Evolutionary conservation across 2,329 filamentous ascomycete species (phyloP).

Genomic region (Penicillium sp.): DNA sequence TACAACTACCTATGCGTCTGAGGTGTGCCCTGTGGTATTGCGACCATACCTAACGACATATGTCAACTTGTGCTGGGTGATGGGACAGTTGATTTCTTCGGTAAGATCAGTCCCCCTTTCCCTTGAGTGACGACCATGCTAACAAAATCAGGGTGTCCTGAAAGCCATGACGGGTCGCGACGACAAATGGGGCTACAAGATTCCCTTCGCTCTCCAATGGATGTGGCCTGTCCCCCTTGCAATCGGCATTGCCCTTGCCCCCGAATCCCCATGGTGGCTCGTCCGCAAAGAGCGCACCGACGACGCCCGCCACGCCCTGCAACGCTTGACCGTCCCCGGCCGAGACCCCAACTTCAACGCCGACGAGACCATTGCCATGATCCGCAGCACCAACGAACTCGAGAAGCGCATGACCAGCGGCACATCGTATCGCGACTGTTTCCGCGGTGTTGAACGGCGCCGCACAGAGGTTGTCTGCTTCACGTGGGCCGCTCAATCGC

Average conservation of each 20-base stretch:
- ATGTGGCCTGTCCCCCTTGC: constrained; percentile 51
- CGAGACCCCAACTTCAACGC: constrained; percentile 68
- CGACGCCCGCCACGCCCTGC: constrained; percentile 43
- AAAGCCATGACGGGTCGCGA: constrained; percentile 22
- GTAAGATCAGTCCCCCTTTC: constrained; percentile 33
- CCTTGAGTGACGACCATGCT: background rate
- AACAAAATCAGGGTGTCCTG: constrained; percentile 6
- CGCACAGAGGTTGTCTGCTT: constrained; percentile 11
- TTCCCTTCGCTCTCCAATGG: constrained; percentile 53
- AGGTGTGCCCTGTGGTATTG: constrained; percentile 11
- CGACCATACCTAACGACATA: constrained; percentile 13
- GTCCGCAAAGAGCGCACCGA: constrained; percentile 44
- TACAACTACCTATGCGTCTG: constrained; percentile 10
- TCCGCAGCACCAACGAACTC: constrained; percentile 11
- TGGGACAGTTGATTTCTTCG: constrained; percentile 45
- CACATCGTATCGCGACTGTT: constrained; percentile 10
- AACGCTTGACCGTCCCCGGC: constrained; percentile 47
- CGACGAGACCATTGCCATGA: constrained; percentile 18
- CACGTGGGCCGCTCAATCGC: constrained; percentile 24
- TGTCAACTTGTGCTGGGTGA: constrained; percentile 42
- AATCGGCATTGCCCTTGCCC: constrained; percentile 46
- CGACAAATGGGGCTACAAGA: constrained; percentile 52
- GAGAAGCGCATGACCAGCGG: constrained; percentile 1
- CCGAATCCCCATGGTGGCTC: constrained; percentile 35
- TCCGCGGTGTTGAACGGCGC: constrained; percentile 7